phyloP scores from a whole-genome alignment of 1,284 basidiomycete genomes.

The Cutaneotrichosporon dermatis region DNA sequence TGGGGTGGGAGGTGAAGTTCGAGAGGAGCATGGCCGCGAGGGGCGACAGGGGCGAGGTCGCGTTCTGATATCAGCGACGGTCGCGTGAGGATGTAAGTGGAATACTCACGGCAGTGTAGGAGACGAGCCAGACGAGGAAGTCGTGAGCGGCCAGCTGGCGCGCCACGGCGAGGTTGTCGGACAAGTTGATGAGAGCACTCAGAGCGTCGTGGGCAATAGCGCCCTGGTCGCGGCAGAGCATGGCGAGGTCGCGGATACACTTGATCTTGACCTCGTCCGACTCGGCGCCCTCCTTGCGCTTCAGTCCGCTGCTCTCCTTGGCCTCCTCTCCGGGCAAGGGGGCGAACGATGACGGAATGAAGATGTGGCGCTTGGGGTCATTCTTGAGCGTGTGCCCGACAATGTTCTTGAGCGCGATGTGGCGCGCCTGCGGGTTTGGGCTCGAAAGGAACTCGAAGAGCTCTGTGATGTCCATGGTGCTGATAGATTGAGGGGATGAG shows the following conservation, averaged over 20 bases:
- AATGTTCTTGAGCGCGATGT: slow-evolving; percentile 78
- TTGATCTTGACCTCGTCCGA: slow-evolving; percentile 63
- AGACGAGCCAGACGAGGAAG: slow-evolving; percentile 79
- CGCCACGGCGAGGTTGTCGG: slow-evolving; percentile 72
- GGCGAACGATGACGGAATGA: slow-evolving; percentile 56
- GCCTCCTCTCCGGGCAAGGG: slow-evolving; percentile 30
- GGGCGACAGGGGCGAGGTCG: slow-evolving; percentile 83
- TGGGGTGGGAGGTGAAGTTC: slow-evolving; percentile 78
- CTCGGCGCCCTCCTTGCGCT: slow-evolving; percentile 46
- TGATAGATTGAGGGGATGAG: background rate
- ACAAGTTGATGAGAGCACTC: slow-evolving; percentile 87
- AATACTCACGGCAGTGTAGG: slow-evolving; percentile 77
- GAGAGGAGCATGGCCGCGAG: slow-evolving; percentile 94
- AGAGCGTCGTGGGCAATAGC: slow-evolving; percentile 94
- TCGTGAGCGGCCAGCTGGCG: slow-evolving; percentile 65
- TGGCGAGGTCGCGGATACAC: slow-evolving; percentile 62
- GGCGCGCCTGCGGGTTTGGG: slow-evolving; percentile 77
- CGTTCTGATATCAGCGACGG: slow-evolving; percentile 56
- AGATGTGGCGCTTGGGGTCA: slow-evolving; percentile 67
- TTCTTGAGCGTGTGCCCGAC: slow-evolving; percentile 71
- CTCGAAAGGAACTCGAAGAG: slow-evolving; percentile 81
- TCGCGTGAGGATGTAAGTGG: background rate
- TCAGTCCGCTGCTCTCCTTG: slow-evolving; percentile 44
- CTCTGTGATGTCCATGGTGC: slow-evolving; percentile 53
- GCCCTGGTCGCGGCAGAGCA: slow-evolving; percentile 78